Percentiles rank a stretch among this genome's conserved stretches.
Evolutionary conservation across 2,329 filamentous ascomycete species (phyloP).

Genomic region (Colletotrichum sp.): DNA sequence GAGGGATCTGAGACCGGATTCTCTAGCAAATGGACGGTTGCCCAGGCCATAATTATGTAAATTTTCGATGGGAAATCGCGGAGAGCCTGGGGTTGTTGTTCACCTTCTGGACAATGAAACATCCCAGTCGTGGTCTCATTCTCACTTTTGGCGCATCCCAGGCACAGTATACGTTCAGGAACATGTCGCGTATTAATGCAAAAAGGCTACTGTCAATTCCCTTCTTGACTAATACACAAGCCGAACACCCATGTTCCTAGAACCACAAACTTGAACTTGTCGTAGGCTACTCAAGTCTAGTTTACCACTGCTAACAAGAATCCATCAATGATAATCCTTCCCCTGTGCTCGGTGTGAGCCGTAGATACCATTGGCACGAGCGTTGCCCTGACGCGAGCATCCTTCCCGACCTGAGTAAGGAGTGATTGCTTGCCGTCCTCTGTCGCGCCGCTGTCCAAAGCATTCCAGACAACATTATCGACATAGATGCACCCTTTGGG

Average conservation of each 20-base stretch:
- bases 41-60: neutral
- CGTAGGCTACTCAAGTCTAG: neutral
- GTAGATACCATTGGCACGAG: conserved; percentile 25
- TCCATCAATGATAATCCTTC: neutral
- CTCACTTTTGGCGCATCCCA: neutral
- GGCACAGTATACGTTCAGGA: neutral
- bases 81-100: neutral
- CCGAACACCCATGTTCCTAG: neutral
- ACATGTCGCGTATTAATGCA: neutral
- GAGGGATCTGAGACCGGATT: neutral
- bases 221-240: neutral
- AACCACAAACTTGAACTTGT: neutral
- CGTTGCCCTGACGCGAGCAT: conserved; percentile 29
- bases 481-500: conserved; percentile 48
- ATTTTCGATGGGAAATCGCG: too few relatives aligned
- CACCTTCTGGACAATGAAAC: neutral
- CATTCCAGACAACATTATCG: conserved; percentile 53
- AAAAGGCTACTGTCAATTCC: neutral
- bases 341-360: neutral
- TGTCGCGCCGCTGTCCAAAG: neutral
- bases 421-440: conserved; percentile 20
- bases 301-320: neutral
- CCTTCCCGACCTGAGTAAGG: conserved; percentile 25
- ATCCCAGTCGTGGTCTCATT: neutral
- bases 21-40: neutral